These are phyloP conservation scores for Elaeagnus macrophylla DNA, from an alignment of 306 rosid genomes.

Conservation along the genomic window DNA sequence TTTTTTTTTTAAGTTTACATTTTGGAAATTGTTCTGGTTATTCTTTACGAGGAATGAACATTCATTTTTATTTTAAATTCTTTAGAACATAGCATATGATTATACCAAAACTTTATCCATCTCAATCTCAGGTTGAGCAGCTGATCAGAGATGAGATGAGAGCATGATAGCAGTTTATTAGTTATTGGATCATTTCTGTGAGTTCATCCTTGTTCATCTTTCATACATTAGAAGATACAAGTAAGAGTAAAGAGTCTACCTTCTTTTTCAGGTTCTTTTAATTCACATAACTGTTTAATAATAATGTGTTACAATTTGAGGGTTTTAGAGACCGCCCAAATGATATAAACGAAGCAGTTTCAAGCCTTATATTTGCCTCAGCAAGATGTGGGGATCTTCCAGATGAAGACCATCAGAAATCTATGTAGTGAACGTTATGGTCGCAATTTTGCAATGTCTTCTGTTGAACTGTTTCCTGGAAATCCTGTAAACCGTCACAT, in stretches of 20 bases:
- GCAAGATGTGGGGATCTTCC: slow-evolving; percentile 85
- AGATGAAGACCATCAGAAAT: slow-evolving; percentile 54
- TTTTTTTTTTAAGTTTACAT: too few relatives aligned
- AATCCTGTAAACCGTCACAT: slow-evolving; percentile 49
- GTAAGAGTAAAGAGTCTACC: slow-evolving; percentile 29
- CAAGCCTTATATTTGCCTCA: slow-evolving; percentile 79
- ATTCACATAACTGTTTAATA: background rate
- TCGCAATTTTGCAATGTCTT: slow-evolving; percentile 33
- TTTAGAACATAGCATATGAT: too few relatives aligned
- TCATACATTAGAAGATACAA: slow-evolving; percentile 58
- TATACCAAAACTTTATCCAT: background rate
- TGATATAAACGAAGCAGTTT: slow-evolving; percentile 77
- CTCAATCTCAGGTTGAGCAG: slow-evolving; percentile 52
- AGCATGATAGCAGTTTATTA: slow-evolving; percentile 37
- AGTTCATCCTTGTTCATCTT: slow-evolving; percentile 42
- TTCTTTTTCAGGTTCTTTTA: too few relatives aligned
- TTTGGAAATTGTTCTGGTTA: too few relatives aligned
- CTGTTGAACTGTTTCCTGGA: slow-evolving; percentile 56
- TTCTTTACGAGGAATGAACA: too few relatives aligned
- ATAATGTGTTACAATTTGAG: background rate
- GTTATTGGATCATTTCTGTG: slow-evolving; percentile 50
- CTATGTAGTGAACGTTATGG: slow-evolving; percentile 71
- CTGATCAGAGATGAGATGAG: slow-evolving; percentile 52
- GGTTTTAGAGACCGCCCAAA: slow-evolving; percentile 48
- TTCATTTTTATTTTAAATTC: too few relatives aligned